Evolutionary conservation across 2,329 filamentous ascomycete species (phyloP), one percentile per base, ranked within the genome.

Genomic region (Colletotrichum sp.): DNA sequence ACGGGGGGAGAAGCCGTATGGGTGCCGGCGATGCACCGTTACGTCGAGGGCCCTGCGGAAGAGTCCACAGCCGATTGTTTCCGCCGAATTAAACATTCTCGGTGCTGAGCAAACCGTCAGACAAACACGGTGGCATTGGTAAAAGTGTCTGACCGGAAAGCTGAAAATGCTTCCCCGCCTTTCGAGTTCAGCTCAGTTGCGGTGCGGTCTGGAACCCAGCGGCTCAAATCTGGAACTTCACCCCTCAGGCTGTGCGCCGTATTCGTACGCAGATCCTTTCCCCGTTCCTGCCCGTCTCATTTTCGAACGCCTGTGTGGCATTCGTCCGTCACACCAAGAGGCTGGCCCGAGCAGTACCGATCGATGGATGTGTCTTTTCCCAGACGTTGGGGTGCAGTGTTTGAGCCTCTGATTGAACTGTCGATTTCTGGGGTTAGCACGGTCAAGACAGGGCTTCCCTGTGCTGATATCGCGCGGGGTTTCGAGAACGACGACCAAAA

Each of bases 161-260:
- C 55, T 67, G 55, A 39, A 30, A 59, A 57, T 52, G 16, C 21
- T 63, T 72, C 69, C 69, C 69, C 72, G 72, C 72, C 52, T 55
- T 63, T 44, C n/a, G 62, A 72, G 69, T 30, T 73, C 59, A 26
- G 66, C 55, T 57, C 55, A 39, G n/a, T 55, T 30, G 32, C 28
- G 44, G 30, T 36, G 32, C 21, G 71, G 39, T 21, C 32, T 72
- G 62, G 72, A 72, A 67, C 62, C 59, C 21, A 34, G 18, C 52
- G 52, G 63, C 64, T 60, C 65, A 63, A 63, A 66, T 52, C 62
- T 68, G 63, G 52, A 75, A 72, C 69, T 55, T 55, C 18, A 52
- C 55, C 69, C 62, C 72, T 71, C 44, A 30, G 69, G 39, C 72
- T 67, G 72, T 75, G 72, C 69, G 72, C 69, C 64, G 62, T 60